Percentiles rank a stretch among this genome's conserved stretches.
phyloP scores from a whole-genome alignment of 129 eudicot genomes.

The Saussurea involucrata region DNA sequence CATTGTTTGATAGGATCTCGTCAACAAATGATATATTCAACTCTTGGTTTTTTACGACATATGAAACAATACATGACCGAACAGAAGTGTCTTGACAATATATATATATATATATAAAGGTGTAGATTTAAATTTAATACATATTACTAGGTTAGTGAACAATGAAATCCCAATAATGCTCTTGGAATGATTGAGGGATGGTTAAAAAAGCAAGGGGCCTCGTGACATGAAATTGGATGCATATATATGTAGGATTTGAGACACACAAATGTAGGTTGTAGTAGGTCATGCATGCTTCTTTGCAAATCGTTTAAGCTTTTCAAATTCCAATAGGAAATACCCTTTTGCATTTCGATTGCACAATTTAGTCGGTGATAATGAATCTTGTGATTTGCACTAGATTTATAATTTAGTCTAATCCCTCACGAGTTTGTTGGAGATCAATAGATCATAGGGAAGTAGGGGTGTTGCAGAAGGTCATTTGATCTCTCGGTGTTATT shows the following conservation, averaged over 20 bases:
- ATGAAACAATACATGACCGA: not conserved
- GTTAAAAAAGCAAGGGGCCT: slow-evolving; percentile 17
- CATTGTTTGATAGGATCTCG: not conserved
- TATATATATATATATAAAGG: no score
- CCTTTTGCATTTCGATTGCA: not conserved
- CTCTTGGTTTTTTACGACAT: not conserved
- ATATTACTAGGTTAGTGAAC: not conserved
- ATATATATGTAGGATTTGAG: slow-evolving; percentile 21
- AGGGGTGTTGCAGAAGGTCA: no score
- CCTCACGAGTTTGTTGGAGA: not conserved
- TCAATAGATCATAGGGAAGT: not conserved
- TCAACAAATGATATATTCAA: not conserved
- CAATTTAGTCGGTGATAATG: not conserved
- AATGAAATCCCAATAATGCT: slow-evolving; percentile 13
- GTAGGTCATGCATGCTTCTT: slow-evolving; percentile 20
- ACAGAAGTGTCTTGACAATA: not conserved
- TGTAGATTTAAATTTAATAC: not conserved
- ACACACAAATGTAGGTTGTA: slow-evolving; percentile 7
- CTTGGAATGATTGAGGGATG: slow-evolving; percentile 7
- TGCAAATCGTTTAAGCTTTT: not conserved
- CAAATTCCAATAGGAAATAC: not conserved
- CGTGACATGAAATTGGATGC: slow-evolving; percentile 26
- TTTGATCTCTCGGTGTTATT: not conserved
- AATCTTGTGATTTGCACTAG: not conserved
- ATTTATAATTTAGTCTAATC: not conserved